Evolutionary conservation across 139 green algal species (phyloP), one percentile per base, ranked within the genome.

Genomic region (Chlamydomonas applanata): DNA sequence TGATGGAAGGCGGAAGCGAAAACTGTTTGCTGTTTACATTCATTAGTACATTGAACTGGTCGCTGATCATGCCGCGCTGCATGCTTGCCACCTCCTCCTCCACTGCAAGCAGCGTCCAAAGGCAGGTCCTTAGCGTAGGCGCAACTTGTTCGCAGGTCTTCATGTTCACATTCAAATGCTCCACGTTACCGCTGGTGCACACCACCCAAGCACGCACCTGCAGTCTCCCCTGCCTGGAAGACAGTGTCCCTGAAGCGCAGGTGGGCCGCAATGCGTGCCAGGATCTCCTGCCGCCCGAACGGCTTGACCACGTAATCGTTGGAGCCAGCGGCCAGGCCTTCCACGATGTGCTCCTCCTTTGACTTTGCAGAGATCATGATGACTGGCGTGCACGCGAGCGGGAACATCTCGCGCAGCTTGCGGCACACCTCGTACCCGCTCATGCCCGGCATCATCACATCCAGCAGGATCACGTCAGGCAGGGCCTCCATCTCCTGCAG

Each of bases 391-490:
- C 83, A 82, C 36, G 80, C 78, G 49, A 71, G 52, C 3, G 69
- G 69, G 27, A 35, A 34, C 69, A 66, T 67, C 72, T 81, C 57
- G 22, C 75, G 69, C 25, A 86, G 61, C 71, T 71, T 76, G 44
- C 71, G 77, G 54, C 71, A 78, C 36, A 84, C 73, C 68, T 87
- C 87, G 35, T 89, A 92, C n/a, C 89, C 89, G 78, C 82, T 91
- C 76, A 93, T 88, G 2, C 77, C 79, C 0, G 89, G 89, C 89
- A 94, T 94, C 89, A 94, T 94, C 0, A 94, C 88, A 35, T 94
- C 88, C 40, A 93, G 82, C 61, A 94, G 80, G 56, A 94, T 86
- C 11, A 85, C 52, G 64, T 88, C 83, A 14, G 83, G 83, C 45
- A 84, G 59, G 25, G 27, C 24, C 32, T 80, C 68, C 52, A 57